A percentile compares a stretch with the other conserved stretches of the same genome.
Conservation (phyloP, 73 alveolate genomes). For the Paramecium pentaurelia region DNA sequence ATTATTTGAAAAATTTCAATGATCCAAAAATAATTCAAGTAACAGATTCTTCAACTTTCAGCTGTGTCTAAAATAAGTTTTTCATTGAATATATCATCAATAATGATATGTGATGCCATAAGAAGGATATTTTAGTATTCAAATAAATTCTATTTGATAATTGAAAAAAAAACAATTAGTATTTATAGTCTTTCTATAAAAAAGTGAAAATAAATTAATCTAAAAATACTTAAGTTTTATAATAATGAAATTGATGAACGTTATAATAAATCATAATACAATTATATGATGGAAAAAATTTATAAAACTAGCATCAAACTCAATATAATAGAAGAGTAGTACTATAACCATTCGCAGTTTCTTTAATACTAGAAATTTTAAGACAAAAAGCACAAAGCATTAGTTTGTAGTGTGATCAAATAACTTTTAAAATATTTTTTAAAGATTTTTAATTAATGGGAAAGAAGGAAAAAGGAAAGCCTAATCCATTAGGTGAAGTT, state of each 20-base stretch:
- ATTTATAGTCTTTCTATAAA: background rate
- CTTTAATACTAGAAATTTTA: background rate
- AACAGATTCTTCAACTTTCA: too few species aligned
- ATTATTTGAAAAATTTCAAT: too few species aligned
- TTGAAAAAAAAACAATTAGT: background rate
- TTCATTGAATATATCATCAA: too few species aligned
- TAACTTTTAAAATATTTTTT: background rate
- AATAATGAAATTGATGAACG: background rate
- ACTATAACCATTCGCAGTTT: background rate
- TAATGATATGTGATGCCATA: background rate
- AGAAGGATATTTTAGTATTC: background rate
- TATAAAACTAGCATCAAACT: too few species aligned
- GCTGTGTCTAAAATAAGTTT: too few species aligned
- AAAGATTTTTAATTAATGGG: conserved; percentile 11
- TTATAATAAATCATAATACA: background rate
- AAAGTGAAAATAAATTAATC: background rate
- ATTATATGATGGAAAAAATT: background rate
- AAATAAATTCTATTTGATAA: background rate
- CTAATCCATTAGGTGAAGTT: conserved; percentile 64
- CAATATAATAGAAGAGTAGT: too few species aligned
- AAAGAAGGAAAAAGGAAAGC: conserved; percentile 53
- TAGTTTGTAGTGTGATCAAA: background rate
- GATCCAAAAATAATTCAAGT: too few species aligned
- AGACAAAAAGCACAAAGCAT: background rate
- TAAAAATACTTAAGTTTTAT: background rate